Percentiles rank a stretch among this genome's conserved stretches.
phyloP scores from a whole-genome alignment of 176 grass and related monocot species.

The barley (Hordeum vulgare) region DNA sequence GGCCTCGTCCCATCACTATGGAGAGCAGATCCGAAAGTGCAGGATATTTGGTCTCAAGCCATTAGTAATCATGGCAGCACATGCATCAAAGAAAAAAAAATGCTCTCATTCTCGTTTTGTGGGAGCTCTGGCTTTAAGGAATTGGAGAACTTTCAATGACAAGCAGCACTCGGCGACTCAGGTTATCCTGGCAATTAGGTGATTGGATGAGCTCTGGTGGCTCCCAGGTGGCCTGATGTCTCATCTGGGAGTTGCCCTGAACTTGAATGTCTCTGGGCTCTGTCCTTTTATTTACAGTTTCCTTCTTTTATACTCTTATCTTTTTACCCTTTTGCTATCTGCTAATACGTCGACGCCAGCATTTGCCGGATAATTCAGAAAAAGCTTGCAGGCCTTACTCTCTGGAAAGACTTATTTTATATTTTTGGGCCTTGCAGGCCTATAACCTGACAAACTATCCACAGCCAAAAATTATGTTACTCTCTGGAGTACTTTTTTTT shows the following conservation, averaged over 20 bases:
- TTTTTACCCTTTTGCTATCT: background rate
- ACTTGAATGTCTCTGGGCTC: background rate
- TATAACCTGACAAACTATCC: too few relatives aligned
- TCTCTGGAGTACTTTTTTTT: background rate
- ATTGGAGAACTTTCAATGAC: background rate
- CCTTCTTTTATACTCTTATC: background rate
- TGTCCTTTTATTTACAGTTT: background rate
- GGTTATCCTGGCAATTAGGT: background rate
- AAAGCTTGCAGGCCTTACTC: background rate
- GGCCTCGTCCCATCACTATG: too few relatives aligned
- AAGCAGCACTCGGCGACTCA: background rate
- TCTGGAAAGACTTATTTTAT: too few relatives aligned
- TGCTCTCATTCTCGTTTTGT: too few relatives aligned
- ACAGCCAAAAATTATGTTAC: background rate
- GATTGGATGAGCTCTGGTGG: background rate
- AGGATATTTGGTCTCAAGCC: too few relatives aligned
- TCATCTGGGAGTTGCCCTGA: background rate
- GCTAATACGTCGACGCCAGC: background rate
- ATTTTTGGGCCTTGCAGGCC: background rate
- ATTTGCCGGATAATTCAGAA: background rate
- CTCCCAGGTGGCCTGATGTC: background rate
- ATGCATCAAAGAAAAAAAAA: too few relatives aligned
- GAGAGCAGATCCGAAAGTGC: too few relatives aligned
- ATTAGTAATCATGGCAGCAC: too few relatives aligned
- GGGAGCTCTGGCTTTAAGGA: background rate